phyloP scores from a whole-genome alignment of 768 basidiomycete species.

The Tephrocybe sp. region DNA sequence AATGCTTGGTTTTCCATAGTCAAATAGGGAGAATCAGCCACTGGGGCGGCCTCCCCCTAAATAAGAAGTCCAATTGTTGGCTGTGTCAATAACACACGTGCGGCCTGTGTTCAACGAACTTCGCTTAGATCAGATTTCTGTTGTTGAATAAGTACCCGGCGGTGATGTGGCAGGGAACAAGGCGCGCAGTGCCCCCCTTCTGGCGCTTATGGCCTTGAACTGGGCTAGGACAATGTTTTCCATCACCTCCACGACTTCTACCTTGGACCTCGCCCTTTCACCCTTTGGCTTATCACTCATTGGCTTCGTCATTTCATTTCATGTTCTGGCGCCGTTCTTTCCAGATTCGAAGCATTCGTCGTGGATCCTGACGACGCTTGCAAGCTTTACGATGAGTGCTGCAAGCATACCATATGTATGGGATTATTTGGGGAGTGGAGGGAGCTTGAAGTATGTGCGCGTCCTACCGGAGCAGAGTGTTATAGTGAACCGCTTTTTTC shows the following conservation, averaged over 20 bases:
- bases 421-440: conserved; percentile 3
- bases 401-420: conserved; percentile 8
- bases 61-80: neutral
- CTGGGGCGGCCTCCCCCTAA: too few species aligned
- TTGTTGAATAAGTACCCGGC: neutral
- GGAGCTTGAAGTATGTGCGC: conserved; percentile 5
- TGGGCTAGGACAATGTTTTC: neutral
- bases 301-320: conserved; percentile 26
- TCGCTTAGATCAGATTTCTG: neutral
- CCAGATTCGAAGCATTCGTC: neutral
- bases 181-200: neutral
- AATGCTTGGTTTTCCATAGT: too few species aligned
- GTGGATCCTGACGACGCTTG: conserved; percentile 22
- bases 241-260: neutral
- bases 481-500: conserved; percentile 6
- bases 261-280: neutral
- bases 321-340: conserved; percentile 22
- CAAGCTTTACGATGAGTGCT: conserved; percentile 1
- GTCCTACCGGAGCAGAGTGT: neutral
- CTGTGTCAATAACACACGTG: conserved; percentile 5
- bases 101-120: neutral
- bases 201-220: neutral
- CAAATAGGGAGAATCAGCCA: too few species aligned
- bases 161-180: neutral
- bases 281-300: too few species aligned